Evolutionary conservation across 768 basidiomycete genomes (phyloP).

Genomic region (Trametes punicea): DNA sequence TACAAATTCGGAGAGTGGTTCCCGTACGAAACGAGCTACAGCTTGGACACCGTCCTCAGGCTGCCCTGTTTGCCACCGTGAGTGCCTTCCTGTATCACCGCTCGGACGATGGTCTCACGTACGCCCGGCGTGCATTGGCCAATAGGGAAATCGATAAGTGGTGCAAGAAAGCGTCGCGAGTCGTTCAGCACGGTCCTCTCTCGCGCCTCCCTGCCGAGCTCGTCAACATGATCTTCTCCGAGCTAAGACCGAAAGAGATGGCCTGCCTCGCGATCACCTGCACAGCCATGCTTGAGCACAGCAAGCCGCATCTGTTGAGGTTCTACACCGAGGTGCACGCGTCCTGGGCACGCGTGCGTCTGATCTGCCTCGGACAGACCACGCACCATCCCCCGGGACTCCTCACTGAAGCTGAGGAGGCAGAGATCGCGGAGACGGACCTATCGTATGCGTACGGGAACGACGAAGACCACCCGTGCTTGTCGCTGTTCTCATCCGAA

Average conservation of each 20-base stretch:
- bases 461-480: too few species aligned
- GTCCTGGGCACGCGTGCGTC: constrained; percentile 1
- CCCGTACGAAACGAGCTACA: neutral
- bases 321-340: neutral
- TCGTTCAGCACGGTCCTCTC: neutral
- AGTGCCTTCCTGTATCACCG: neutral
- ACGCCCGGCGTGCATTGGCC: neutral
- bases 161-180: neutral
- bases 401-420: neutral
- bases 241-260: neutral
- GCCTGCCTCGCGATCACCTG: constrained; percentile 3
- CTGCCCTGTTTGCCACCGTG: neutral
- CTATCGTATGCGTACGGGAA: too few species aligned
- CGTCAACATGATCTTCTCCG: neutral
- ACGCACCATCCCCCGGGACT: neutral
- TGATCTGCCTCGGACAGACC: neutral
- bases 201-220: neutral
- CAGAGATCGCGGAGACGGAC: neutral
- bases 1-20: neutral
- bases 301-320: neutral
- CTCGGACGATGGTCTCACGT: neutral
- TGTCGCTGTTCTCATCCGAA: too few species aligned
- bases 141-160: neutral
- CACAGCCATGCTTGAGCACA: neutral
- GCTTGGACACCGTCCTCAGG: too few species aligned